phyloP scores from a whole-genome alignment of 2,329 filamentous ascomycete species.

The Magnaporthales sp. region DNA sequence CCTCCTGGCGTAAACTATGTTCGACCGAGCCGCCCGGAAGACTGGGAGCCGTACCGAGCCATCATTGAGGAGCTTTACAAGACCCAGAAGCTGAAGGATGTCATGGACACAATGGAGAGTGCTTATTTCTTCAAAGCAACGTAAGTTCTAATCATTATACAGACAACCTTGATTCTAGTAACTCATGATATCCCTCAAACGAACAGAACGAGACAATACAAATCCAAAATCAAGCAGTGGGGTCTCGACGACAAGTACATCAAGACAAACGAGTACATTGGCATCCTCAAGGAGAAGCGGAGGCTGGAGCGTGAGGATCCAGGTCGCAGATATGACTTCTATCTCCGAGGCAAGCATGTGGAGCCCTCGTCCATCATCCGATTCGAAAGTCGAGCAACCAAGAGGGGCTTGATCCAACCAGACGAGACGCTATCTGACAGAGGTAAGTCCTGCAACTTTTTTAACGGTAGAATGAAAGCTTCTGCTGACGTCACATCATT shows the following conservation, averaged over 20 bases:
- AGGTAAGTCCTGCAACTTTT: not conserved
- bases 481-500: not conserved
- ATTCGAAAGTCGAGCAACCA: constrained; percentile 10
- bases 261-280: constrained; percentile 22
- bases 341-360: constrained; percentile 15
- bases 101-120: constrained; percentile 25
- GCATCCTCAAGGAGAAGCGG: constrained; percentile 19
- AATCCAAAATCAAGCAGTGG: constrained; percentile 24
- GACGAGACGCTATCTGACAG: constrained; percentile 2
- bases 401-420: constrained; percentile 6
- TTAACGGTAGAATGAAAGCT: not conserved
- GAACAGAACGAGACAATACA: constrained; percentile 21
- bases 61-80: constrained; percentile 20
- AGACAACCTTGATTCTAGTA: no score
- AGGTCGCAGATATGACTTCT: constrained; percentile 17
- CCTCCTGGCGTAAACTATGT: constrained; percentile 6
- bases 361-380: constrained; percentile 8
- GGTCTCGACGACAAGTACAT: constrained; percentile 24
- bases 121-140: constrained; percentile 21
- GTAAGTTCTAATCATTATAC: no score
- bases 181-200: not conserved
- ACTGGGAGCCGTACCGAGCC: constrained; percentile 22
- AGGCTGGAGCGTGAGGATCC: constrained; percentile 14
- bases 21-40: constrained; percentile 18
- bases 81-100: constrained; percentile 25